Conservation (phyloP, 2,329 filamentous ascomycete genomes). For the Aspergillus flavus region DNA sequence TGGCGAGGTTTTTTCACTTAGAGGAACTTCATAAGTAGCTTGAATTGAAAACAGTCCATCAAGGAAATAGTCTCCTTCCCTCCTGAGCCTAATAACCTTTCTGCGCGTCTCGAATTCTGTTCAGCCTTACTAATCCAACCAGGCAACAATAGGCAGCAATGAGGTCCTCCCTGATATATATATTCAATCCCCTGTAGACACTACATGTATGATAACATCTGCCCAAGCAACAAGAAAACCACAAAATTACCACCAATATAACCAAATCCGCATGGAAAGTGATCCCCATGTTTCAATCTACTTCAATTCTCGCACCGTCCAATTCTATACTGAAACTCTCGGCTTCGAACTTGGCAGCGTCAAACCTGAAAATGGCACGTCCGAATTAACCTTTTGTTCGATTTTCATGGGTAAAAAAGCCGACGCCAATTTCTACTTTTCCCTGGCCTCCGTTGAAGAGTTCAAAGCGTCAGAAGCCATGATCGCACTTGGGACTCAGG, state of each 20-base stretch:
- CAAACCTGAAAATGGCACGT: neutral
- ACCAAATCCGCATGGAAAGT: neutral
- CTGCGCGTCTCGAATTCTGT: too few species aligned
- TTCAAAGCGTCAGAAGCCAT: neutral
- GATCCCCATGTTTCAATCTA: neutral
- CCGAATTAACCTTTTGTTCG: neutral
- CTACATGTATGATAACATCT: too few species aligned
- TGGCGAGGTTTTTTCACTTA: too few species aligned
- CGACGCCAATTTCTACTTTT: neutral
- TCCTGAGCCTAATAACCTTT: rapidly evolving
- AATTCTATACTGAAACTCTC: neutral
- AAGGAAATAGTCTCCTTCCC: rapidly evolving
- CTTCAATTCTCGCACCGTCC: neutral
- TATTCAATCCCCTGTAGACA: too few species aligned
- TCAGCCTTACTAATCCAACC: too few species aligned
- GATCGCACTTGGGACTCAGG: neutral
- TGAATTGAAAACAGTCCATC: too few species aligned
- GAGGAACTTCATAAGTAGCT: too few species aligned
- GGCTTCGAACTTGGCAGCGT: neutral
- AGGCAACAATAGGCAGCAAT: too few species aligned
- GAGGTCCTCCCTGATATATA: too few species aligned
- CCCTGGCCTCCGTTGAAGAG: neutral
- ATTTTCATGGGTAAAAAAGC: neutral
- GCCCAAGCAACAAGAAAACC: neutral
- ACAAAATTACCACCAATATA: neutral